A percentile compares a stretch with the other conserved stretches of the same genome.
These are phyloP conservation scores for Stellera chamaejasme DNA, from an alignment of 345 rosid genomes.

Conservation along the genomic window DNA sequence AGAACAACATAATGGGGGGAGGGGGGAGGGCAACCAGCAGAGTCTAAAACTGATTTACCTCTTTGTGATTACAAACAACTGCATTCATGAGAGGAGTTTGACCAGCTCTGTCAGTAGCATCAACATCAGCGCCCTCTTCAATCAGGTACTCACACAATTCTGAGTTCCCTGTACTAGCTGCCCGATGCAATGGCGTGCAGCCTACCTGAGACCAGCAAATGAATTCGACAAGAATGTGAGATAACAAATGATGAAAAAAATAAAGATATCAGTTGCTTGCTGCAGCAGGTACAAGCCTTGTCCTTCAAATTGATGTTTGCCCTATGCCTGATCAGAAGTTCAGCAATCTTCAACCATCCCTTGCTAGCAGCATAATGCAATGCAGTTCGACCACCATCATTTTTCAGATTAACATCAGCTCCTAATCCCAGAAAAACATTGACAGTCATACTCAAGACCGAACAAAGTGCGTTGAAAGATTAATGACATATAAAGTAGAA, in stretches of 20 bases:
- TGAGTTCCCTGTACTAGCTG: conserved; percentile 75
- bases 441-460: not conserved
- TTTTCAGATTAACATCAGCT: conserved; percentile 66
- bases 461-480: not conserved
- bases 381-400: conserved; percentile 80
- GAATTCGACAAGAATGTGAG: not conserved
- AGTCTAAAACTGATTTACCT: conserved; percentile 27
- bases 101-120: conserved; percentile 68
- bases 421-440: conserved; percentile 26
- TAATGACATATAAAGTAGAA: not conserved
- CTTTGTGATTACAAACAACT: conserved; percentile 58
- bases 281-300: conserved; percentile 41
- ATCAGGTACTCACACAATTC: conserved; percentile 64
- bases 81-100: conserved; percentile 88
- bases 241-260: not conserved
- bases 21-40: not conserved
- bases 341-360: conserved; percentile 65
- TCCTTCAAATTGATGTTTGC: conserved; percentile 66
- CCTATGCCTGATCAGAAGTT: conserved; percentile 49
- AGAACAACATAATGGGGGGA: not conserved
- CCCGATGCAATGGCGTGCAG: conserved; percentile 82
- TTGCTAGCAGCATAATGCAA: conserved; percentile 98
- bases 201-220: conserved; percentile 46
- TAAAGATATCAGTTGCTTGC: not conserved
- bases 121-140: conserved; percentile 93